phyloP scores from a whole-genome alignment of 2,329 filamentous ascomycete genomes.

The Pseudocercospora fijiensis region DNA sequence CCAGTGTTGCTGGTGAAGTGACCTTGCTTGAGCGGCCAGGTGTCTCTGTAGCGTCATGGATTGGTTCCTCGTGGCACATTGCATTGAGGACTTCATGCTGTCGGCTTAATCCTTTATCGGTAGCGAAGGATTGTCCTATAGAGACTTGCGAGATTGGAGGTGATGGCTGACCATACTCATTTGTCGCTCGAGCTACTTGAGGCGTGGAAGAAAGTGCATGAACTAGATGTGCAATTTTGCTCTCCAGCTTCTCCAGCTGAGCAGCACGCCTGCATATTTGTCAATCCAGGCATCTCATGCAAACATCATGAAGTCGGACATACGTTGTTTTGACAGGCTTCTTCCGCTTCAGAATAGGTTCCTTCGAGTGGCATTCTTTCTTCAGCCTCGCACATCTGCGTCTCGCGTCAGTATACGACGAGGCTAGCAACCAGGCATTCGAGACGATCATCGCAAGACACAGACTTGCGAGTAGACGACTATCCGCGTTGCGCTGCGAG shows the following conservation, averaged over 20 bases:
- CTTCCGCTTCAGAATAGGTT: constrained; percentile 30
- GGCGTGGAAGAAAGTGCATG: constrained; percentile 31
- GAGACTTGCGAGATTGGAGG: constrained; percentile 23
- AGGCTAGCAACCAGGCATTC: not conserved
- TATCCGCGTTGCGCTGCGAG: not conserved
- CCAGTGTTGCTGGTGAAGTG: not conserved
- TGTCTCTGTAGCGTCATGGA: not conserved
- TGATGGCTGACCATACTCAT: constrained; percentile 26
- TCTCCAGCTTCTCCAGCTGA: constrained; percentile 38
- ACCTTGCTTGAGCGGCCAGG: not conserved
- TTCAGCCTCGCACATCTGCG: constrained; percentile 34
- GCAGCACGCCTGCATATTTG: constrained; percentile 32
- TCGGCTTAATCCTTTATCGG: constrained; percentile 5
- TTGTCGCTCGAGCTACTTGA: constrained; percentile 16
- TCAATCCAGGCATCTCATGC: too few species aligned
- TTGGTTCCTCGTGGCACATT: constrained; percentile 6
- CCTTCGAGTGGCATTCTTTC: constrained; percentile 35
- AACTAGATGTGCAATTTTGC: constrained; percentile 37
- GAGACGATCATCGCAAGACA: not conserved
- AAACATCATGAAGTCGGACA: constrained; percentile 10
- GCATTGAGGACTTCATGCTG: constrained; percentile 11
- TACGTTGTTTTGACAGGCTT: constrained; percentile 36
- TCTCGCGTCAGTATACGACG: not conserved
- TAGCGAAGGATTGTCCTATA: not conserved
- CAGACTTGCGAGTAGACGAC: not conserved